Percentiles rank a stretch among this genome's conserved stretches.
phyloP scores from a whole-genome alignment of 306 rosid species.

The Vicia sativa region DNA sequence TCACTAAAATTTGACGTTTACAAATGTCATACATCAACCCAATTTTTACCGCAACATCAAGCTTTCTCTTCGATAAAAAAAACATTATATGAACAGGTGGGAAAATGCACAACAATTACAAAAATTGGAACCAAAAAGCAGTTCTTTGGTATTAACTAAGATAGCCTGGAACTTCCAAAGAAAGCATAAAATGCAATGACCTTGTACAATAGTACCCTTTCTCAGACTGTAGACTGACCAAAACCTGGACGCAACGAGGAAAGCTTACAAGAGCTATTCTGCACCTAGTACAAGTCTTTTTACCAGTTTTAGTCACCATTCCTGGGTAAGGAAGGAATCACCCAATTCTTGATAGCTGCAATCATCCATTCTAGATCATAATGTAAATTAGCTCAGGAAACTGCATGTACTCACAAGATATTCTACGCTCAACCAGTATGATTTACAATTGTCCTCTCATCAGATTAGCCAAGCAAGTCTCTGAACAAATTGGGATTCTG shows the following conservation, averaged over 20 bases:
- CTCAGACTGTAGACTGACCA: slow-evolving; percentile 30
- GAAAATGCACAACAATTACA: slow-evolving; percentile 41
- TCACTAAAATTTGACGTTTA: slow-evolving; percentile 34
- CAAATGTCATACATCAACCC: slow-evolving; percentile 31
- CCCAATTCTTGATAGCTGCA: slow-evolving; percentile 29
- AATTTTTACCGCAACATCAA: slow-evolving; percentile 12
- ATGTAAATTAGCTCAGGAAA: no score
- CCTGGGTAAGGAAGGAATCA: slow-evolving; percentile 32
- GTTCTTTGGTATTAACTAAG: slow-evolving; percentile 34
- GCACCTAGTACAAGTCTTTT: slow-evolving; percentile 26
- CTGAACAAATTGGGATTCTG: slow-evolving; percentile 77
- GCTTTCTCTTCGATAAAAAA: slow-evolving; percentile 26
- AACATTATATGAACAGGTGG: slow-evolving; percentile 16
- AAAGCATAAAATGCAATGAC: slow-evolving; percentile 25
- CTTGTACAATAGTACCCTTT: slow-evolving; percentile 22
- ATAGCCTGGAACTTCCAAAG: slow-evolving; percentile 18
- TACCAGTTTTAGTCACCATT: slow-evolving; percentile 32
- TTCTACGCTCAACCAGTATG: slow-evolving; percentile 33
- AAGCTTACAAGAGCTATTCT: slow-evolving; percentile 23
- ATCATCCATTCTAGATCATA: slow-evolving; percentile 18
- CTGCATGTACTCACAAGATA: slow-evolving; percentile 21
- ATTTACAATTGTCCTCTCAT: slow-evolving; percentile 11
- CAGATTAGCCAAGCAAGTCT: slow-evolving; percentile 70
- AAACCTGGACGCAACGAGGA: slow-evolving; percentile 36
- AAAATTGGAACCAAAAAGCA: slow-evolving; percentile 12